phyloP scores from a whole-genome alignment of 345 rosid species.

The Brassica napus region DNA sequence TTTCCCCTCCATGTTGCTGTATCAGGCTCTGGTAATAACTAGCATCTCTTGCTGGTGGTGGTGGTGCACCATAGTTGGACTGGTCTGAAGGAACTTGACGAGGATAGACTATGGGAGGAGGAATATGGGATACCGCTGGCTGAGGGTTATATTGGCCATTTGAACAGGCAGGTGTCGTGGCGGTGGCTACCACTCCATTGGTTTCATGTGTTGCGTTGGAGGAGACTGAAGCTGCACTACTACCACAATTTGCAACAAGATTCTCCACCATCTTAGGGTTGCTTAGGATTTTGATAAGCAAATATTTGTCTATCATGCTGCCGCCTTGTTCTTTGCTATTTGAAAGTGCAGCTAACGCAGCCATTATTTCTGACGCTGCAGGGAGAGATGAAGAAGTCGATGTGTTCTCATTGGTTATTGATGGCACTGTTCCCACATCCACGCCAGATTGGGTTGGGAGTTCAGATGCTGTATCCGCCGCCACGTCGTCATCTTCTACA shows the following conservation, averaged over 20 bases:
- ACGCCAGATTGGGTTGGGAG: slow-evolving; percentile 24
- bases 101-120: slow-evolving; percentile 41
- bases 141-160: slow-evolving; percentile 54
- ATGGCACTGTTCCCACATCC: slow-evolving; percentile 23
- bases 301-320: slow-evolving; percentile 66
- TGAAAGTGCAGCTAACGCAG: slow-evolving; percentile 67
- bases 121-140: slow-evolving; percentile 37
- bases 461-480: slow-evolving; percentile 47
- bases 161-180: slow-evolving; percentile 42
- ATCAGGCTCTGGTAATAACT: slow-evolving; percentile 90
- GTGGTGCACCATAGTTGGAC: slow-evolving; percentile 45
- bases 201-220: slow-evolving; percentile 44
- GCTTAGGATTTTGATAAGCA: slow-evolving; percentile 78
- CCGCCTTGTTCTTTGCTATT: slow-evolving; percentile 59
- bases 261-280: slow-evolving; percentile 74
- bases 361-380: slow-evolving; percentile 59
- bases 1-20: slow-evolving; percentile 96
- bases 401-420: slow-evolving; percentile 40
- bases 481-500: slow-evolving; percentile 81
- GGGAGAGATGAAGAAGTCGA: slow-evolving; percentile 40
- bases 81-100: slow-evolving; percentile 40
- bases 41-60: slow-evolving; percentile 59
- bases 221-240: slow-evolving; percentile 45
- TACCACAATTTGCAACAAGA: slow-evolving; percentile 54
- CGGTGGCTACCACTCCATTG: slow-evolving; percentile 46